These are phyloP conservation scores for Casuarina cunninghamiana DNA, from an alignment of 306 rosid species.

Conservation along the genomic window DNA sequence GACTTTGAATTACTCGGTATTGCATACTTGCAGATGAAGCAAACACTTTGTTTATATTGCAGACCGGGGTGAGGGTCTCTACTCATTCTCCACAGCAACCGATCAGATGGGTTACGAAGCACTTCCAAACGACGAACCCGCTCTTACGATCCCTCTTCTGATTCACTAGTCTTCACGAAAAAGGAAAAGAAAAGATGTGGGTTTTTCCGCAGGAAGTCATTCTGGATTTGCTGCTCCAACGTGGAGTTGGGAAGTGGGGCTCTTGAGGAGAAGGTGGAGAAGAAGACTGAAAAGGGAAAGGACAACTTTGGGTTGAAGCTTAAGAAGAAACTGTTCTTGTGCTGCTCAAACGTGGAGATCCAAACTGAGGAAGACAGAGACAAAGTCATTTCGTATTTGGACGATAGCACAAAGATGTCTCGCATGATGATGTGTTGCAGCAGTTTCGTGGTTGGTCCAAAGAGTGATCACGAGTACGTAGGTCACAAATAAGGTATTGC, in stretches of 20 bases:
- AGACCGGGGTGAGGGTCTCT: background rate
- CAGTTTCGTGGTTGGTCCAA: background rate
- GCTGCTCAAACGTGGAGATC: conserved; percentile 30
- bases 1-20: too few relatives aligned
- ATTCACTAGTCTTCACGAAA: background rate
- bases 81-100: background rate
- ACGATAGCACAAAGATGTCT: conserved; percentile 1
- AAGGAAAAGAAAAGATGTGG: conserved; percentile 14
- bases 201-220: background rate
- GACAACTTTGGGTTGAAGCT: background rate
- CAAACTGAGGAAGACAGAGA: conserved; percentile 16
- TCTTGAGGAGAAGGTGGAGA: background rate
- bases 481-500: too few relatives aligned
- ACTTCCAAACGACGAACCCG: conserved; percentile 7
- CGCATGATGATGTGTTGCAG: conserved; percentile 27
- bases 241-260: conserved; percentile 6
- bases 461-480: background rate
- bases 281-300: background rate
- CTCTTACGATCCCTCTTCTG: background rate
- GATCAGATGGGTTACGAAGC: background rate
- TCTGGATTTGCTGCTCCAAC: conserved; percentile 32
- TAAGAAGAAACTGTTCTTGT: background rate
- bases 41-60: background rate
- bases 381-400: conserved; percentile 12
- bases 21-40: background rate